A percentile compares a stretch with the other conserved stretches of the same genome.
phyloP scores from a whole-genome alignment of 192 early-diverging fungal genomes.

The Mortierella alpina region DNA sequence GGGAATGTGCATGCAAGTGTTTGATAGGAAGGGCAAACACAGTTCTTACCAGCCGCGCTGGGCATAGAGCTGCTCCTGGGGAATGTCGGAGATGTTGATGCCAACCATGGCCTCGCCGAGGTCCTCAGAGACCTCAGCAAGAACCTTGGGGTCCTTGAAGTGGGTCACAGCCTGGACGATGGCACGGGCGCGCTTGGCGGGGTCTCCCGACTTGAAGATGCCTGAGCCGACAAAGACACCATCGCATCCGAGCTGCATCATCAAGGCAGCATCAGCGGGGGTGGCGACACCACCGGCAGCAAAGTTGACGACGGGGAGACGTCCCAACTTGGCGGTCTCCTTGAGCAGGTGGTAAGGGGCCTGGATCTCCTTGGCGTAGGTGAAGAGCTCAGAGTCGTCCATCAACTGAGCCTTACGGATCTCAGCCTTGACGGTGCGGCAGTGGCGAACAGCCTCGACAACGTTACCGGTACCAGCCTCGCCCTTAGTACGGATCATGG shows the following conservation, averaged over 20 bases:
- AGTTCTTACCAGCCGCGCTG: slow-evolving; percentile 69
- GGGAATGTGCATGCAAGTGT: too few species aligned
- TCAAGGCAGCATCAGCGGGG: slow-evolving; percentile 97
- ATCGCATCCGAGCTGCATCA: slow-evolving; percentile 99
- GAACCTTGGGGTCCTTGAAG: slow-evolving; percentile 88
- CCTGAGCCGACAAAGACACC: slow-evolving; percentile 98
- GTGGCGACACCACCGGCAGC: slow-evolving; percentile 98
- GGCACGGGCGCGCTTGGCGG: slow-evolving; percentile 93
- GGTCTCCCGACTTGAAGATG: slow-evolving; percentile 96
- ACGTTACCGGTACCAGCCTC: slow-evolving; percentile 99
- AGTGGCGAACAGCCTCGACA: slow-evolving; percentile 97
- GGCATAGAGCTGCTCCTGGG: slow-evolving; percentile 68
- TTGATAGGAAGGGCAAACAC: too few species aligned
- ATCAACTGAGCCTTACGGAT: slow-evolving; percentile 88
- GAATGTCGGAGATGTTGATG: slow-evolving; percentile 83
- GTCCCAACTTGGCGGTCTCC: slow-evolving; percentile 86
- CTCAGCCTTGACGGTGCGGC: slow-evolving; percentile 86
- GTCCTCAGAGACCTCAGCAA: slow-evolving; percentile 90
- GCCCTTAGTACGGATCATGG: slow-evolving; percentile 98
- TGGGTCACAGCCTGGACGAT: slow-evolving; percentile 98
- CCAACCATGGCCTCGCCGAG: slow-evolving; percentile 98
- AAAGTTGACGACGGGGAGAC: slow-evolving; percentile 98
- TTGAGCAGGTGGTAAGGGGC: slow-evolving; percentile 92
- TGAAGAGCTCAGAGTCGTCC: slow-evolving; percentile 90
- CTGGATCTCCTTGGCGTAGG: slow-evolving; percentile 96